Conservation (phyloP, 495 filamentous ascomycete species). For the Achaetomiella virescens region DNA sequence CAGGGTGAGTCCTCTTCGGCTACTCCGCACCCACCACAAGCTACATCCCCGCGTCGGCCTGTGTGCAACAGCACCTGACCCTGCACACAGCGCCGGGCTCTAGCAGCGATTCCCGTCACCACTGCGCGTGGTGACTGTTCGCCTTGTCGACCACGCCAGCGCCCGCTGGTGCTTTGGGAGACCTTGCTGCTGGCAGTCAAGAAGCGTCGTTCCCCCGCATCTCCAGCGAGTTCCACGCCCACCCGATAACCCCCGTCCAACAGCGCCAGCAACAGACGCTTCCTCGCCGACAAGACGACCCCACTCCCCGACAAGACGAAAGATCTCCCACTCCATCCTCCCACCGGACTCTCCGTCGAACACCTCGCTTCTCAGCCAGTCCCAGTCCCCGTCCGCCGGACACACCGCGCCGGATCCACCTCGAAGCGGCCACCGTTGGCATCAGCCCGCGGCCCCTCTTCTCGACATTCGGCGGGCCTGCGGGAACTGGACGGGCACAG, state of each 20-base stretch:
- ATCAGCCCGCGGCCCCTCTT: conserved; percentile 30
- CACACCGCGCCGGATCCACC: conserved; percentile 26
- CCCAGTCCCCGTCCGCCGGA: conserved; percentile 35
- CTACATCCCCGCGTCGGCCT: conserved; percentile 2
- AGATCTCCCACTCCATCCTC: conserved; percentile 38
- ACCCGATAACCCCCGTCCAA: conserved; percentile 19
- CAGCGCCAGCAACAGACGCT: conserved; percentile 43
- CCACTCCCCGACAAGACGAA: conserved; percentile 24
- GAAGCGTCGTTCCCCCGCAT: conserved; percentile 32
- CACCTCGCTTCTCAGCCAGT: conserved; percentile 39
- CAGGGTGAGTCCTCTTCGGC: conserved; percentile 12
- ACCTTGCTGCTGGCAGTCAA: conserved; percentile 39
- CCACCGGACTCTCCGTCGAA: conserved; percentile 39
- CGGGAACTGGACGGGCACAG: conserved; percentile 21
- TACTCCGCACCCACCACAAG: conserved; percentile 1
- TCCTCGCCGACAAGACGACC: conserved; percentile 24
- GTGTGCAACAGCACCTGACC: conserved; percentile 12
- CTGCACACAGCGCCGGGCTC: not conserved
- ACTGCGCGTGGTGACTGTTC: conserved; percentile 38
- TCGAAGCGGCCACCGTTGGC: conserved; percentile 32
- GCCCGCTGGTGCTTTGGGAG: conserved; percentile 29
- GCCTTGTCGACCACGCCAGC: conserved; percentile 41
- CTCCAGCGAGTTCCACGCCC: conserved; percentile 42
- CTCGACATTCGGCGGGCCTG: conserved; percentile 24
- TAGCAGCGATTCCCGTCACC: conserved; percentile 25